Base-by-base conservation (phyloP, 208 protist species). In the Wallacemonas sp. region DNA sequence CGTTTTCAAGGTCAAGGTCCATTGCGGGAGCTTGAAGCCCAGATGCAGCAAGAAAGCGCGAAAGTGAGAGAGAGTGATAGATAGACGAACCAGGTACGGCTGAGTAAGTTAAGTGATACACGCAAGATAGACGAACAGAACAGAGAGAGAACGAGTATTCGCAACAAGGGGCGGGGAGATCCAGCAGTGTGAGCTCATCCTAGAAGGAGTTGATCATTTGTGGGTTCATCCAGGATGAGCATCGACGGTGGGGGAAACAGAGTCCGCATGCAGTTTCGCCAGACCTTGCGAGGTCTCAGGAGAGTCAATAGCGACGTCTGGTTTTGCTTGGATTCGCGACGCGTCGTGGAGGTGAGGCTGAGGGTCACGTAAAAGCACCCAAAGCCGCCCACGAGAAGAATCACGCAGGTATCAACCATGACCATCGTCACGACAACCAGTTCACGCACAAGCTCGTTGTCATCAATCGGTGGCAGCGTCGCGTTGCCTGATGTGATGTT, bases 341-440 rank as follows among this genome's bases (percentile, higher is more conserved):
- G 65, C 2, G 79, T 85, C 2, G 71, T 81, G 1, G 78, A 86
- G 46, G 83, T 87, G 23, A 88, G 36, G 2, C 72, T 73, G 33
- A 93, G 69, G 70, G 76, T 80, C 1, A 84, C 58, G 58, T 93
- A 88, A 46, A 87, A 73, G 27, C 78, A 32, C 11, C 69, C 49
- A 55, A 93, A 70, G 16, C 72, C 63, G 0, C 83, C 87, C 12
- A 93, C 83, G 29, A 93, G 21, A 16, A 86, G 46, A 19, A 86
- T 47, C 19, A 90, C 71, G 33, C 78, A 27, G n/a, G 76, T 24
- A 44, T 85, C 68, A 1, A 87, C 16, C 21, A 87, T 67, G 19
- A 88, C 34, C 56, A 88, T 70, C 8, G 87, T 56, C 0, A 83
- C 2, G 16, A 72, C 52, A 0, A 68, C 65, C 12, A 78, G 29